Evolutionary conservation across 176 grass and related monocot genomes (phyloP).

Genomic region (Hordeum marinum): DNA sequence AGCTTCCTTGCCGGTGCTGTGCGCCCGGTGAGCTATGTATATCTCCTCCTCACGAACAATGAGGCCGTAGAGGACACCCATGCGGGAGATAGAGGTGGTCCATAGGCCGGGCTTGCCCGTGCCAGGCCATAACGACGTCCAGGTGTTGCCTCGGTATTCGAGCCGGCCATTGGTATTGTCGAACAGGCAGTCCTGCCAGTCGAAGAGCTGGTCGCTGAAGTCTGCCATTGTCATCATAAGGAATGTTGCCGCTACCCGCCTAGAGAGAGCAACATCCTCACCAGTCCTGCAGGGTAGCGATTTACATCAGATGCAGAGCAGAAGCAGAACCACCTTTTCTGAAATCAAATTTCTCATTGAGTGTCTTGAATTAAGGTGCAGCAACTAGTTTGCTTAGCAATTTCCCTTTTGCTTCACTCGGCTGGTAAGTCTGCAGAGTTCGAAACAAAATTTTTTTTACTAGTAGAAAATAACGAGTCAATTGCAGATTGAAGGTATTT

Average conservation of each 20-base stretch:
- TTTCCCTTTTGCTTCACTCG: background rate
- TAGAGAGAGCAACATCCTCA: conserved; percentile 58
- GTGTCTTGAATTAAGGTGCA: background rate
- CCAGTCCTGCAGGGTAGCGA: conserved; percentile 17
- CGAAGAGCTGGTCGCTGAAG: conserved; percentile 70
- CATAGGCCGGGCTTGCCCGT: conserved; percentile 70
- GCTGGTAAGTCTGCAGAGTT: background rate
- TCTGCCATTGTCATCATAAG: conserved; percentile 75
- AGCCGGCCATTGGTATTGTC: conserved; percentile 52
- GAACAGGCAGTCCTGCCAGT: conserved; percentile 77
- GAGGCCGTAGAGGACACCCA: conserved; percentile 59
- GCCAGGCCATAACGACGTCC: conserved; percentile 60
- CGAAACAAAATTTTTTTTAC: background rate
- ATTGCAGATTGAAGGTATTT: background rate
- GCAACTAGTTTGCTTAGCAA: background rate
- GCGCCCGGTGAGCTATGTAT: background rate
- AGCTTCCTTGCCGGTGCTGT: background rate
- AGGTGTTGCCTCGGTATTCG: conserved; percentile 42
- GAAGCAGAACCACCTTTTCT: background rate
- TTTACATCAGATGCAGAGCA: background rate
- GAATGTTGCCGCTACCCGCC: conserved; percentile 51
- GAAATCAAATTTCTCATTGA: background rate
- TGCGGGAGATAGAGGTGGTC: conserved; percentile 53
- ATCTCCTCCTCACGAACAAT: conserved; percentile 66
- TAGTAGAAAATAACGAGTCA: background rate